A percentile compares a stretch with the other conserved stretches of the same genome.
These are phyloP conservation scores for Antitrichia curtipendula DNA, from an alignment of 225 moss, liverwort and hornwort genomes.

Conservation along the genomic window DNA sequence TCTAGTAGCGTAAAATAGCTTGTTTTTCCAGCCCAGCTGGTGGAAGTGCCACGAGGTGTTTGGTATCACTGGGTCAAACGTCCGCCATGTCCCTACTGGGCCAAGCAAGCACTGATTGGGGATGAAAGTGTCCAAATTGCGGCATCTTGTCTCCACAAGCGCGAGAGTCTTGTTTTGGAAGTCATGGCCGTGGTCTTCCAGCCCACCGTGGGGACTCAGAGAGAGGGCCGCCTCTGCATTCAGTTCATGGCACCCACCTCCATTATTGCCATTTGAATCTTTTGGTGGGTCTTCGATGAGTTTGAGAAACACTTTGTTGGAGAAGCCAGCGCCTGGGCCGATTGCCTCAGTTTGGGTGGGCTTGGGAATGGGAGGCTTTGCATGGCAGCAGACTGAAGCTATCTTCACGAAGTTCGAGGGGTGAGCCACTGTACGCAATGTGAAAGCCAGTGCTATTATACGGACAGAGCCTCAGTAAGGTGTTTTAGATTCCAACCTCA, in stretches of 20 bases:
- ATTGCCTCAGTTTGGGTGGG: not conserved
- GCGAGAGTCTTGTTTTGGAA: not conserved
- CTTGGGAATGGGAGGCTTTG: not conserved
- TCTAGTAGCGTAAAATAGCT: not conserved
- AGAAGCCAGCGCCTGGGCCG: not conserved
- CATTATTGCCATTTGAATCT: slow-evolving; percentile 11
- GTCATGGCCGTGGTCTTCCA: not conserved
- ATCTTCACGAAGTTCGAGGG: not conserved
- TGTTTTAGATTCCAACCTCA: no score
- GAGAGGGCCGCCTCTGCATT: no score
- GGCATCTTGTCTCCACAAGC: not conserved
- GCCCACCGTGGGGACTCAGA: not conserved
- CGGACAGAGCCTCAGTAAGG: no score
- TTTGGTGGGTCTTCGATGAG: not conserved
- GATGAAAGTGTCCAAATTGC: not conserved
- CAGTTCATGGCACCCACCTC: not conserved
- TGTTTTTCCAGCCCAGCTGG: not conserved
- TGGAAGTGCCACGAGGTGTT: not conserved
- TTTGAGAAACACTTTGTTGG: no score
- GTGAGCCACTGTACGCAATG: no score
- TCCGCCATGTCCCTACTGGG: not conserved
- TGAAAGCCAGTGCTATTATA: no score
- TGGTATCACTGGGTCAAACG: not conserved
- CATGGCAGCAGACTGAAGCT: not conserved
- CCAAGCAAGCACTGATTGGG: not conserved